These are phyloP conservation scores for Cajanus cajan DNA, from an alignment of 306 rosid species.

Conservation along the genomic window DNA sequence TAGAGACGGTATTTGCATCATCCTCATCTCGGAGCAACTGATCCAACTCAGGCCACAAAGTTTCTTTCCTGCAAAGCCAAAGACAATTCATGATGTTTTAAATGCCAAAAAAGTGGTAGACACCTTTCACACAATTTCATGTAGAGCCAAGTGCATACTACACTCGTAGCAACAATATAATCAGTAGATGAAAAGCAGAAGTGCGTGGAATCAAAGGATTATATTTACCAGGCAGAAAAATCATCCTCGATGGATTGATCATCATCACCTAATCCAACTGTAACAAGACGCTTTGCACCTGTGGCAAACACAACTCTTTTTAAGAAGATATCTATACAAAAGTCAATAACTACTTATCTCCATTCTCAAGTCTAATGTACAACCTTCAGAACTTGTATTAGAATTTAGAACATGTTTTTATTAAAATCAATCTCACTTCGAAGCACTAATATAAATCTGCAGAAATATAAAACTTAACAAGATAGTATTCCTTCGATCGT, in stretches of 20 bases:
- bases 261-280: slow-evolving; percentile 80
- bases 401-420: neutral
- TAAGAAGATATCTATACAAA: slow-evolving; percentile 11
- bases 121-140: slow-evolving; percentile 5
- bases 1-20: slow-evolving; percentile 62
- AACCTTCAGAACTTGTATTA: neutral
- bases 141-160: neutral
- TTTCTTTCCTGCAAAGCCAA: slow-evolving; percentile 65
- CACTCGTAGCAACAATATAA: neutral
- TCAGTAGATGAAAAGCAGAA: neutral
- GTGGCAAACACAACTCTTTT: slow-evolving; percentile 17
- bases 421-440: slow-evolving; percentile 4
- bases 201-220: neutral
- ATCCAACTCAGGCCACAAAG: slow-evolving; percentile 85
- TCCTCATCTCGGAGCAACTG: slow-evolving; percentile 68
- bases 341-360: neutral
- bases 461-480: neutral
- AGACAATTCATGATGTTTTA: slow-evolving; percentile 10
- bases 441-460: neutral
- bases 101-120: slow-evolving; percentile 27
- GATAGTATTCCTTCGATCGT: neutral
- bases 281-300: slow-evolving; percentile 79
- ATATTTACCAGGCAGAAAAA: slow-evolving; percentile 71
- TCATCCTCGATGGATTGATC: slow-evolving; percentile 92
- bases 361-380: slow-evolving; percentile 2